Conservation (phyloP, 2,329 filamentous ascomycete genomes). For the Orbilia blumenaviensis region DNA sequence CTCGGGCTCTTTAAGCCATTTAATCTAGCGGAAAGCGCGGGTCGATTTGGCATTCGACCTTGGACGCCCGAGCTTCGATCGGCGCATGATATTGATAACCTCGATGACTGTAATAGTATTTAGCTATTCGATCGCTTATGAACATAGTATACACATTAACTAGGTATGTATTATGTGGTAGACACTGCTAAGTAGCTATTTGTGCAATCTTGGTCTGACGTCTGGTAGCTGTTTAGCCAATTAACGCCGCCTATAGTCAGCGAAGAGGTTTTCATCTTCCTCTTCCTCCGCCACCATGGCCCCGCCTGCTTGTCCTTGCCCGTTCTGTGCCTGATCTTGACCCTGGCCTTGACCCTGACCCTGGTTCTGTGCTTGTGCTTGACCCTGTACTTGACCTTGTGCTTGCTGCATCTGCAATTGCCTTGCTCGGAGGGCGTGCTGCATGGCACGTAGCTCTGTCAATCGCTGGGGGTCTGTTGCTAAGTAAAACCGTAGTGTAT, state of each 20-base stretch:
- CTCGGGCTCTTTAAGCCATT: too few relatives aligned
- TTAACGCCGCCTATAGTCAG: neutral
- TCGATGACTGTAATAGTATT: too few relatives aligned
- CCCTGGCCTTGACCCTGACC: neutral
- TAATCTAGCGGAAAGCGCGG: too few relatives aligned
- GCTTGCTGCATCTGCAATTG: neutral
- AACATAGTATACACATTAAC: too few relatives aligned
- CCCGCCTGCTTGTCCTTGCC: neutral
- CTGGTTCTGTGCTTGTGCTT: neutral
- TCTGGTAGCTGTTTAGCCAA: too few relatives aligned
- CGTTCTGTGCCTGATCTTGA: neutral
- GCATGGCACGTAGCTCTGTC: neutral
- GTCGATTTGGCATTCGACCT: too few relatives aligned
- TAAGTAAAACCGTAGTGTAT: conserved; percentile 11
- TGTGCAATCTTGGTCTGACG: too few relatives aligned
- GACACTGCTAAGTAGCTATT: too few relatives aligned
- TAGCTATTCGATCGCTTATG: too few relatives aligned
- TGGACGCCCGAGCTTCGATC: too few relatives aligned
- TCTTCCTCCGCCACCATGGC: neutral
- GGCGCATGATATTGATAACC: too few relatives aligned
- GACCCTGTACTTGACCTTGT: neutral
- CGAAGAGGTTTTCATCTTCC: neutral
- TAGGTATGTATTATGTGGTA: too few relatives aligned
- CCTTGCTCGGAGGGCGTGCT: neutral
- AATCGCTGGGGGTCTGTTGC: neutral